Conservation (phyloP, 495 filamentous ascomycete genomes). For the Aspergillus taichungensis region DNA sequence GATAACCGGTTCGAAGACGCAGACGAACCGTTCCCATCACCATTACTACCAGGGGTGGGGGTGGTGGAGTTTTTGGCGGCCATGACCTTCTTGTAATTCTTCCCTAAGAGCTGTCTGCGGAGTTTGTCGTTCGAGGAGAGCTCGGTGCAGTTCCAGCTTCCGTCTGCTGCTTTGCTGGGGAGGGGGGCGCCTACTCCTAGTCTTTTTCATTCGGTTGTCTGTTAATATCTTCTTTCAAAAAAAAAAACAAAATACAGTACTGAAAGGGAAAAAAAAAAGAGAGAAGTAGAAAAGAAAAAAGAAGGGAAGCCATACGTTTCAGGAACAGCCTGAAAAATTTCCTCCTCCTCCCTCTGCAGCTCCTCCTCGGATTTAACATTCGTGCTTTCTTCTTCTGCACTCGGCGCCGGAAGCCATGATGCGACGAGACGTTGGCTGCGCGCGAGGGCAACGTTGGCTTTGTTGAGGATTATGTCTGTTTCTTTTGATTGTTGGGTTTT, state of each 20-base stretch:
- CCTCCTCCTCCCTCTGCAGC: conserved; percentile 39
- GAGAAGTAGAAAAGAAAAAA: not conserved
- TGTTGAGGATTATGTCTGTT: conserved; percentile 42
- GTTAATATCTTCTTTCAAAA: not conserved
- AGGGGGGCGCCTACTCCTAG: conserved; percentile 40
- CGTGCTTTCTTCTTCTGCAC: conserved; percentile 31
- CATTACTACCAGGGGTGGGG: no score
- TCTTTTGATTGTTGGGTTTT: conserved; percentile 15
- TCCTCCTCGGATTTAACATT: conserved; percentile 34
- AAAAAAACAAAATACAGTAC: not conserved
- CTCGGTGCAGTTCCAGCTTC: conserved; percentile 32
- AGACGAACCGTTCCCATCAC: no score
- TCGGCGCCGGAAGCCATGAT: conserved; percentile 43
- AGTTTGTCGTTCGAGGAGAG: conserved; percentile 37
- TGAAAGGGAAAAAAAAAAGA: not conserved
- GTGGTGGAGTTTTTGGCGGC: conserved; percentile 11
- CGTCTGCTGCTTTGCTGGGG: conserved; percentile 32
- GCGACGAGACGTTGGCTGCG: conserved; percentile 43
- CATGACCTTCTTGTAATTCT: conserved; percentile 35
- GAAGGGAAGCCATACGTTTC: conserved; percentile 32
- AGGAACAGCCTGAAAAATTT: conserved; percentile 43
- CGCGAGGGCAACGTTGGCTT: conserved; percentile 40
- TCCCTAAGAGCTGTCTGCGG: conserved; percentile 40
- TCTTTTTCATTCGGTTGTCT: no score
- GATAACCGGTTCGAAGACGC: no score